These are phyloP conservation scores for Coniferiporia weirii DNA, from an alignment of 1,284 basidiomycete genomes.

Conservation along the genomic window DNA sequence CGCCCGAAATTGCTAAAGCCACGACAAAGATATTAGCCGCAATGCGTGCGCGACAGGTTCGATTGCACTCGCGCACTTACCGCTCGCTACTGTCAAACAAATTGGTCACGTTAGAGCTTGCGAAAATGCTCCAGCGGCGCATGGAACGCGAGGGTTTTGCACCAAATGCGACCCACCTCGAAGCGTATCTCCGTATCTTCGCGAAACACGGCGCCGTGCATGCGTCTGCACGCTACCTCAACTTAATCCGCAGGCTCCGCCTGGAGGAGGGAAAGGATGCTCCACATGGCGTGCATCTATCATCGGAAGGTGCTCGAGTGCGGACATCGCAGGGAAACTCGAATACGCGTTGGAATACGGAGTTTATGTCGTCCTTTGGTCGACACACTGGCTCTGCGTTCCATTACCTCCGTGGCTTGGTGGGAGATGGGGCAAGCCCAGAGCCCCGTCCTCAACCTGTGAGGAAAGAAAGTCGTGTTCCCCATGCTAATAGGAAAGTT, in stretches of 20 bases:
- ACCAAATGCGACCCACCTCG: constrained; percentile 39
- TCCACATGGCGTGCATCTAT: constrained; percentile 22
- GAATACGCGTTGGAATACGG: constrained; percentile 27
- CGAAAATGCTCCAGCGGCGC: constrained; percentile 39
- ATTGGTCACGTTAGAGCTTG: constrained; percentile 44
- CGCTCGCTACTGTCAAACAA: constrained; percentile 42
- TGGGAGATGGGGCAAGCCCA: constrained; percentile 19
- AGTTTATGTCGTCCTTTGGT: constrained; percentile 28
- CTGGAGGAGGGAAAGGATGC: constrained; percentile 20
- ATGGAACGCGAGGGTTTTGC: constrained; percentile 37
- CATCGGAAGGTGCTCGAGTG: background rate
- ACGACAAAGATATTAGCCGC: constrained; percentile 39
- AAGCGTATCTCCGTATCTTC: constrained; percentile 46
- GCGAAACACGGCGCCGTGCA: constrained; percentile 38
- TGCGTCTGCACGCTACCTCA: constrained; percentile 35
- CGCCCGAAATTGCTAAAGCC: constrained; percentile 35
- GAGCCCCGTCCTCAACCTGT: background rate
- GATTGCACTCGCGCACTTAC: constrained; percentile 41
- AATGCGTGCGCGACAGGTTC: constrained; percentile 39
- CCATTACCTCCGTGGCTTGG: constrained; percentile 37
- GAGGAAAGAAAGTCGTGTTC: background rate
- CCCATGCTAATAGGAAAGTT: background rate
- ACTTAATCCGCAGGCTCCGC: constrained; percentile 31
- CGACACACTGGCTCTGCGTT: constrained; percentile 40
- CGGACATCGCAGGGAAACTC: constrained; percentile 4